Percentiles rank a stretch among this genome's conserved stretches.
Evolutionary conservation across 805 yeast species (phyloP).

Genomic region (Yarrowia sp.): DNA sequence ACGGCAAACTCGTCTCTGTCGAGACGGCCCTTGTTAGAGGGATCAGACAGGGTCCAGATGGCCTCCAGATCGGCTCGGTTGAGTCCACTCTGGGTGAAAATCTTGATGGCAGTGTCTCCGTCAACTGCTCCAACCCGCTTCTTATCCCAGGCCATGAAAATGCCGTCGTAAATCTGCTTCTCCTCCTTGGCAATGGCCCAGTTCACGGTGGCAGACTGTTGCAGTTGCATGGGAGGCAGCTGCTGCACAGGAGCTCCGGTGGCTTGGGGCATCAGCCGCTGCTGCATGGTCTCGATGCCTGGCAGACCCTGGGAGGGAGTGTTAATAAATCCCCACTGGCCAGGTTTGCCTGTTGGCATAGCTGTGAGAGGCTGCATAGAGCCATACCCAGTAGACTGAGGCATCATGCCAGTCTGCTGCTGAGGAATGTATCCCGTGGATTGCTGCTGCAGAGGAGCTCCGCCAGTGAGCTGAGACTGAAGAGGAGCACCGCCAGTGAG

Average conservation of each 20-base stretch:
- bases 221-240: conserved; percentile 37
- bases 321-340: conserved; percentile 75
- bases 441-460: conserved; percentile 39
- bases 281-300: conserved; percentile 61
- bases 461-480: conserved; percentile 46
- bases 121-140: conserved; percentile 63
- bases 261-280: conserved; percentile 60
- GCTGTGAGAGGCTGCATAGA: conserved; percentile 37
- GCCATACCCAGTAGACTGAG: conserved; percentile 47
- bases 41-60: conserved; percentile 88
- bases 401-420: conserved; percentile 25
- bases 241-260: conserved; percentile 35
- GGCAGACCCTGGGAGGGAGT: conserved; percentile 69
- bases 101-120: conserved; percentile 77
- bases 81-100: conserved; percentile 89
- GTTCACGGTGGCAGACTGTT: conserved; percentile 54
- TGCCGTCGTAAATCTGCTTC: conserved; percentile 77
- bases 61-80: conserved; percentile 79
- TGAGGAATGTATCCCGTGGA: conserved; percentile 33
- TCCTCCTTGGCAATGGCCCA: conserved; percentile 88
- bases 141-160: conserved; percentile 84
- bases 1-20: conserved; percentile 90
- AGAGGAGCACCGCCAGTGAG: conserved; percentile 39
- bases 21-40: conserved; percentile 74
- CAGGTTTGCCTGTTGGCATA: conserved; percentile 61